Evolutionary conservation across 2,329 filamentous ascomycete species (phyloP), one percentile per base, ranked within the genome.

Genomic region (Neurospora sp.): DNA sequence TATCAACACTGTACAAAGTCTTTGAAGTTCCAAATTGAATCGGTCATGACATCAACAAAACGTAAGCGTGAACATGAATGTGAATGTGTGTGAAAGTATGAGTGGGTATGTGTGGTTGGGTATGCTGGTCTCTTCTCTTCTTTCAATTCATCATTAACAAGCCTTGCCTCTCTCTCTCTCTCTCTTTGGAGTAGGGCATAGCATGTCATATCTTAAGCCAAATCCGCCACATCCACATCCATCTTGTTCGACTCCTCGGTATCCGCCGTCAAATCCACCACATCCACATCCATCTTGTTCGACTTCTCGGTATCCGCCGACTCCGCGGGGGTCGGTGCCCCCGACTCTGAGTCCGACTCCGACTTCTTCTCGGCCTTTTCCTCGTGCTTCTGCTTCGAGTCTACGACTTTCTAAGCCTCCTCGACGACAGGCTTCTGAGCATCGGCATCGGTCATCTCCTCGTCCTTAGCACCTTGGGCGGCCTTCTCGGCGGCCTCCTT

Each of bases 361-460:
- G 33, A 19, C n/a, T 42, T 67, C 38, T 38, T 13, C 8, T n/a
- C 19, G 23, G 10, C 28, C 19, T 33, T 33, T 68, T 68, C 39
- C 23, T 67, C 66, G 5, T 52, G 46, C 46, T 62, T 28, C 52
- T 33, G 23, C 52, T 28, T 62, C 52, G 28, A 62, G 52, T 62
- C 28, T 62, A 62, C 52, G 10, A 10, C 52, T 62, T 62, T 62
- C 52, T 62, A 62, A 43, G 80, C 76, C 75, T 84, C 84, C 73
- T 87, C 84, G 9, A 77, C 81, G 75, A 87, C 85, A 23, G 84
- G 77, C 79, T 85, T 84, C 39, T 81, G 76, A 15, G 82, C 80
- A 70, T 89, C 87, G 19, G 86, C 87, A 75, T 90, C 88, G 73
- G 86, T 84, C 87, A 90, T 90, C 75, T 88, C 87, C 77, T 88